Evolutionary conservation across 129 eudicot species (phyloP).

Genomic region (Flaveria robusta): DNA sequence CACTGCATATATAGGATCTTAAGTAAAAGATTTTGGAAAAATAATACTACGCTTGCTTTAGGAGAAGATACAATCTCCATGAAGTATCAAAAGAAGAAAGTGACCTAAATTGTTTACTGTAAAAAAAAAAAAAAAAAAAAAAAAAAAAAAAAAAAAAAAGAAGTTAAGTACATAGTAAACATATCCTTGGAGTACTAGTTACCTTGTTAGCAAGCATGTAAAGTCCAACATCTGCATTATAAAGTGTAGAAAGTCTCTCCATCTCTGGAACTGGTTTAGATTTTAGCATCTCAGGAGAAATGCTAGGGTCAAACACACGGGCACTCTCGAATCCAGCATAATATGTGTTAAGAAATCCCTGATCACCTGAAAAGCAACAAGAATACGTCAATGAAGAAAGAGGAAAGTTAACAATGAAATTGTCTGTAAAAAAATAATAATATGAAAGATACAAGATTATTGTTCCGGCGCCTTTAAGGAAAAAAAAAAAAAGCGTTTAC

Average conservation of each 20-base stretch:
- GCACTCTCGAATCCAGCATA: slow-evolving; percentile 86
- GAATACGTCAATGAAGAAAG: slow-evolving; percentile 13
- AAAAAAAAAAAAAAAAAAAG: background rate
- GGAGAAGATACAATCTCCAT: slow-evolving; percentile 1
- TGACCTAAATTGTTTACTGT: background rate
- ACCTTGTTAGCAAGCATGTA: slow-evolving; percentile 99
- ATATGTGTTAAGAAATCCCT: slow-evolving; percentile 94
- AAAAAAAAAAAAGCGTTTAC: background rate
- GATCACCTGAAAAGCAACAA: slow-evolving; percentile 72
- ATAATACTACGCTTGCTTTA: slow-evolving; percentile 14
- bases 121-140: background rate
- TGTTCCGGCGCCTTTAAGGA: background rate
- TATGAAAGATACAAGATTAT: background rate
- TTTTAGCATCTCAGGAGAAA: slow-evolving; percentile 54
- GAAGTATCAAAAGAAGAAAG: background rate
- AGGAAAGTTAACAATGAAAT: background rate
- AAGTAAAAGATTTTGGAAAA: background rate
- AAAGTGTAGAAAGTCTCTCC: slow-evolving; percentile 96
- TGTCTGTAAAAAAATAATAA: background rate
- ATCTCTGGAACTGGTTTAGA: slow-evolving; percentile 84
- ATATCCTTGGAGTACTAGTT: slow-evolving; percentile 3
- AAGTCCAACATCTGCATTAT: slow-evolving; percentile 99
- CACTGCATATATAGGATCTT: slow-evolving; percentile 53
- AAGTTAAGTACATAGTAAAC: background rate
- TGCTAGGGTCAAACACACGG: slow-evolving; percentile 75